Evolutionary conservation across 2,329 filamentous ascomycete genomes (phyloP), one percentile per base, ranked within the genome.

Genomic region (Paraconiothyrium brasiliense): DNA sequence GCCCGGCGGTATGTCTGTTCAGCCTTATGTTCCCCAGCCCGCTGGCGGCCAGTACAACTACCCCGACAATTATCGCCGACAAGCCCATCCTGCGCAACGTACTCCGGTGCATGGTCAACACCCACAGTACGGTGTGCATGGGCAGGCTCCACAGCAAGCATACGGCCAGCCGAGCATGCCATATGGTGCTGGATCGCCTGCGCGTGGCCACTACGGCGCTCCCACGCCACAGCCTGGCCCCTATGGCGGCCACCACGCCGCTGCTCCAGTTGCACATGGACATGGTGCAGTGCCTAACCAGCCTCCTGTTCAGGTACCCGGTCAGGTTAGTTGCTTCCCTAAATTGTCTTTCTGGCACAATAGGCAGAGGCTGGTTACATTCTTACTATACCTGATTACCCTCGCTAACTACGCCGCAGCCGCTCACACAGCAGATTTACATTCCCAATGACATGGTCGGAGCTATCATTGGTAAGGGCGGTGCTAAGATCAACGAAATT

Each of bases 401-500:
- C 8, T 22, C 7, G 39, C 62, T 61, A 44, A 61, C 51, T 7
- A 2, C 46, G 14, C 51, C 20, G 13, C n/a, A 75, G 59, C 93
- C 94, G 54, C 85, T 98, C 74, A 99, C 95, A 3, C 95, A 99
- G 81, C 95, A 99, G 81, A 99, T 99, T 69, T 99, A 92, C 82
- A 99, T 99, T 72, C 95, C 95, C 61, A 99, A 99, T 77, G 95
- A 99, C 76, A 98, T 99, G 95, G 95, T 99, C 57, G 95, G 95
- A 66, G 95, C 95, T 59, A 99, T 99, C 73, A 99, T 99, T 72
- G 95, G 95, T 75, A 99, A 99, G 83, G 95, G 95, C 64, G 95
- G 95, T 67, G 92, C 93, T 59, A 99, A 99, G 87, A 99, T 99
- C 85, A 99, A 99, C 77, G 95, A 99, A 82, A 99, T 99, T 68